Conservation (phyloP, 805 yeast species). For the Yamadazyma endophytica region DNA sequence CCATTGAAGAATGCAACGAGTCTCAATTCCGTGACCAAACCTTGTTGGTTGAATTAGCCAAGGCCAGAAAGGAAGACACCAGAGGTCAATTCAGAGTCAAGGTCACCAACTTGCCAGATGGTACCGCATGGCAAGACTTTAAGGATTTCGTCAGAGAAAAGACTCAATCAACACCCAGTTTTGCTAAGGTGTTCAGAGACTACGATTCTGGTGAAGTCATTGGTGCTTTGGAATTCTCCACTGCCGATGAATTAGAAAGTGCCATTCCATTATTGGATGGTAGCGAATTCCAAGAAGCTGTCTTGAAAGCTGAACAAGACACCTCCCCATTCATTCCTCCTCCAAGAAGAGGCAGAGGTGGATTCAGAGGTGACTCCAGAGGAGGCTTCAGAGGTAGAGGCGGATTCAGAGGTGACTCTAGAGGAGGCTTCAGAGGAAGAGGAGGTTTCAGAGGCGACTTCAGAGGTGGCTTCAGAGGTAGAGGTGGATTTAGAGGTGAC, state of each 20-base stretch:
- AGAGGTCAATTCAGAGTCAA: constrained; percentile 73
- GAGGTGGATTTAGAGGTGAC: constrained; percentile 28
- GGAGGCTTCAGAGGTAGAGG: constrained; percentile 37
- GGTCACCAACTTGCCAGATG: constrained; percentile 67
- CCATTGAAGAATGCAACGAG: constrained; percentile 43
- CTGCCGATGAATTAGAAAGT: constrained; percentile 70
- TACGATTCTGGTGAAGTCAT: constrained; percentile 42
- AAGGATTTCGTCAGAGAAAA: constrained; percentile 86
- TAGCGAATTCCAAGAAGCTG: constrained; percentile 64
- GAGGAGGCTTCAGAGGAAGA: constrained; percentile 31
- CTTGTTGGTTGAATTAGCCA: constrained; percentile 51
- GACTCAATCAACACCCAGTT: constrained; percentile 59
- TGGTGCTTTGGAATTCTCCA: constrained; percentile 52
- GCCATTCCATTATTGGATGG: constrained; percentile 75
- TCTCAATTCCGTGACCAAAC: constrained; percentile 48
- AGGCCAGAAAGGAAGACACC: constrained; percentile 52
- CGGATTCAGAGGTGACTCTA: constrained; percentile 29
- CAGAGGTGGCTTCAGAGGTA: constrained; percentile 33
- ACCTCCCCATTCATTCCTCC: constrained; percentile 55
- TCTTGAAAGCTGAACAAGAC: constrained; percentile 76
- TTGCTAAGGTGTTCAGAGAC: constrained; percentile 49
- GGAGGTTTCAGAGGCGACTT: constrained; percentile 34
- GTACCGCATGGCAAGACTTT: constrained; percentile 82
- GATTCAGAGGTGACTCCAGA: constrained; percentile 33
- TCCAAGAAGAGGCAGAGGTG: constrained; percentile 41